phyloP scores from a whole-genome alignment of 2,329 filamentous ascomycete genomes.

The Knoxdaviesia proteae region DNA sequence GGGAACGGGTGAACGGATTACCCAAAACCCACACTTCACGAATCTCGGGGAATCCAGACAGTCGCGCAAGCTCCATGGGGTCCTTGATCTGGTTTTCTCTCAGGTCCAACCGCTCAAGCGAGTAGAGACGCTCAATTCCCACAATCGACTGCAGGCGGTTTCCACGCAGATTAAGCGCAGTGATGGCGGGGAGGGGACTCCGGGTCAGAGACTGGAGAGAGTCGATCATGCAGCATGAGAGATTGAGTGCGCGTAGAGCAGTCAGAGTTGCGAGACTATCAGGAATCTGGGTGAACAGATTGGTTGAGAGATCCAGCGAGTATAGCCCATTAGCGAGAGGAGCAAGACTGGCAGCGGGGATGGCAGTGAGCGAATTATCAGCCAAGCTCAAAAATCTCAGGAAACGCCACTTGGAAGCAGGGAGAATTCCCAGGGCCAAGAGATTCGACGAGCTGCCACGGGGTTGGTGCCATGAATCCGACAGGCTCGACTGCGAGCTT shows the following conservation, averaged over 20 bases:
- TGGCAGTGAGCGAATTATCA: conserved; percentile 72
- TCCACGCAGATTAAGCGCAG: conserved; percentile 71
- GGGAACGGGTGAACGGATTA: conserved; percentile 79
- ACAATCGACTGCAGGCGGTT: conserved; percentile 77
- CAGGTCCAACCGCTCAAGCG: conserved; percentile 74
- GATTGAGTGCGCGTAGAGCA: conserved; percentile 73
- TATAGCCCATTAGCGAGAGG: conserved; percentile 76
- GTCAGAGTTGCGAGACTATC: conserved; percentile 75
- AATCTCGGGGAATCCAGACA: conserved; percentile 81
- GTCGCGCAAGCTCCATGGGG: conserved; percentile 68
- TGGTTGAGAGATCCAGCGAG: conserved; percentile 80
- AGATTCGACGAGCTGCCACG: conserved; percentile 64
- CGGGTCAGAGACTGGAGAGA: conserved; percentile 72
- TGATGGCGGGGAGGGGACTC: conserved; percentile 80
- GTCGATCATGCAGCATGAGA: conserved; percentile 96
- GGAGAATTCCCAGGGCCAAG: conserved; percentile 48
- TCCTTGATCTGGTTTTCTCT: conserved; percentile 83
- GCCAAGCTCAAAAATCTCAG: conserved; percentile 77
- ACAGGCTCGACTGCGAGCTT: conserved; percentile 69
- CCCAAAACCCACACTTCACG: conserved; percentile 81
- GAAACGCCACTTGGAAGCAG: conserved; percentile 84
- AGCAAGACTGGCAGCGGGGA: conserved; percentile 53
- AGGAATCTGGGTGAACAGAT: conserved; percentile 84
- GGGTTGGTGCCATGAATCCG: conserved; percentile 37
- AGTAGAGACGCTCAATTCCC: conserved; percentile 73